Percentiles rank a stretch among this genome's conserved stretches.
Conservation (phyloP, 495 filamentous ascomycete species). For the Amphirosellinia nigrospora region DNA sequence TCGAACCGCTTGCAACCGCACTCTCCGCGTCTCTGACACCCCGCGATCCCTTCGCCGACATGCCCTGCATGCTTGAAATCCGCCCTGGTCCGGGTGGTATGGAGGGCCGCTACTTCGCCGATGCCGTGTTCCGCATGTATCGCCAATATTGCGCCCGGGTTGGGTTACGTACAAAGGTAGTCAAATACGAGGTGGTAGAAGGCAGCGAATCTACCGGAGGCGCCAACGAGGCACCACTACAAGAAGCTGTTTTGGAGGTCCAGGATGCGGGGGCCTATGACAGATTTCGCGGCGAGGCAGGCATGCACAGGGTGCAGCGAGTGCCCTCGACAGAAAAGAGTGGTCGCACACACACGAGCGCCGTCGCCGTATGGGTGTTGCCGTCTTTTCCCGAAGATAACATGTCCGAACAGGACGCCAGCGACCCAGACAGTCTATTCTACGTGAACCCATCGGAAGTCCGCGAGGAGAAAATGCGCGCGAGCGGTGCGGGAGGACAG, state of each 20-base stretch:
- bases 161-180: slow-evolving; percentile 51
- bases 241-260: slow-evolving; percentile 90
- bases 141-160: slow-evolving; percentile 71
- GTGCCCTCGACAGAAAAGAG: slow-evolving; percentile 88
- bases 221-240: slow-evolving; percentile 64
- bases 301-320: slow-evolving; percentile 93
- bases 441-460: slow-evolving; percentile 89
- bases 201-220: slow-evolving; percentile 66
- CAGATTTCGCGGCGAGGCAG: slow-evolving; percentile 80
- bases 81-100: slow-evolving; percentile 91
- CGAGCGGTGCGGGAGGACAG: slow-evolving; percentile 90
- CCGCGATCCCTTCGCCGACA: slow-evolving; percentile 88
- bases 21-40: slow-evolving; percentile 81
- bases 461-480: slow-evolving; percentile 85
- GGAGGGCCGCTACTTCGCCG: slow-evolving; percentile 89
- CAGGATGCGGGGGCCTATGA: slow-evolving; percentile 78
- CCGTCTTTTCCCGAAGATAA: slow-evolving; percentile 75
- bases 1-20: slow-evolving; percentile 64
- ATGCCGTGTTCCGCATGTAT: slow-evolving; percentile 90
- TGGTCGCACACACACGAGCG: slow-evolving; percentile 91
- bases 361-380: slow-evolving; percentile 87
- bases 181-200: slow-evolving; percentile 60
- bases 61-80: slow-evolving; percentile 91
- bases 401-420: slow-evolving; percentile 63
- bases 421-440: slow-evolving; percentile 88